Percentiles rank a stretch among this genome's conserved stretches.
phyloP scores from a whole-genome alignment of 257 asterid species.

The Rehmannia glutinosa region DNA sequence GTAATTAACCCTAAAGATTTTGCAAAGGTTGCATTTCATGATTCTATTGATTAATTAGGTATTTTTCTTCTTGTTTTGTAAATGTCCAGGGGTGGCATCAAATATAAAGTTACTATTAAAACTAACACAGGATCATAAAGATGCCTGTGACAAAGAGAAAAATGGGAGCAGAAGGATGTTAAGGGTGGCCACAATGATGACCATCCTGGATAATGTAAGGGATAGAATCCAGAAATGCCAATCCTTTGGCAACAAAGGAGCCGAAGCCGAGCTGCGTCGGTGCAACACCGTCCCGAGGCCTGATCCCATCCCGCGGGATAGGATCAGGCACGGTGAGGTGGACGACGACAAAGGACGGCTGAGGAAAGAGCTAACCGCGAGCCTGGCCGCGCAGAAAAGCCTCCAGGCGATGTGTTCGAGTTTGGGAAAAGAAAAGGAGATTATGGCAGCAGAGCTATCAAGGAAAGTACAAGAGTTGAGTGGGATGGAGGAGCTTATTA shows the following conservation, averaged over 20 bases:
- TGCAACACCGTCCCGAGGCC: slow-evolving; percentile 33
- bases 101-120: slow-evolving; percentile 61
- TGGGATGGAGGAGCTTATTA: slow-evolving; percentile 63
- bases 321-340: slow-evolving; percentile 9
- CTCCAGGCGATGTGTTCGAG: slow-evolving; percentile 64
- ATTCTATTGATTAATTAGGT: not conserved
- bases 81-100: slow-evolving; percentile 67
- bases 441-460: slow-evolving; percentile 63
- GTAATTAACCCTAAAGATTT: too few relatives aligned
- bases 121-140: slow-evolving; percentile 73
- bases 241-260: slow-evolving; percentile 45
- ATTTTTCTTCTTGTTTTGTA: not conserved
- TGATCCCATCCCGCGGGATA: slow-evolving; percentile 18
- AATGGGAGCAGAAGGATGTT: slow-evolving; percentile 62
- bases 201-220: slow-evolving; percentile 66
- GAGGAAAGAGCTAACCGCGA: slow-evolving; percentile 40
- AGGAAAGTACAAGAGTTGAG: slow-evolving; percentile 49
- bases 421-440: slow-evolving; percentile 69
- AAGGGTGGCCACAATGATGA: slow-evolving; percentile 87
- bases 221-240: slow-evolving; percentile 62
- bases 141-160: slow-evolving; percentile 51
- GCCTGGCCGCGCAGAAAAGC: slow-evolving; percentile 56
- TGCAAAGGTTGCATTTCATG: too few relatives aligned
- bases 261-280: slow-evolving; percentile 34
- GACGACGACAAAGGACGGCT: slow-evolving; percentile 52